Evolutionary conservation across 148 eudicot genomes (phyloP).

Genomic region (Heliamphora exappendiculata): DNA sequence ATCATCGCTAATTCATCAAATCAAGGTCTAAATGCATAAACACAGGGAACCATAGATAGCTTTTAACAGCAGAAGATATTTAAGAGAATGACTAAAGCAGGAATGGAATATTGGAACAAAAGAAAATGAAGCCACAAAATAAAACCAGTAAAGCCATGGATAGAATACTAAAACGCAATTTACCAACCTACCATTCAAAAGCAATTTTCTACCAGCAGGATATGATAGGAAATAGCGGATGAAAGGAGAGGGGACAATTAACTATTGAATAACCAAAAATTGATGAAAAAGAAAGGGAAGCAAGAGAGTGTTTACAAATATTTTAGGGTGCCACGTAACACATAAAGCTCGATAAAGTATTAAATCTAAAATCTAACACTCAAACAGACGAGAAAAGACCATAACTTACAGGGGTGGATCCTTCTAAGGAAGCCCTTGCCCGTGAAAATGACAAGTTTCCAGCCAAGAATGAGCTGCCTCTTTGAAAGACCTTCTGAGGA

Average conservation of each 20-base stretch:
- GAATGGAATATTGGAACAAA: neutral
- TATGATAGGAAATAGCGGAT: neutral
- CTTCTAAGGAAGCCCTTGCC: slow-evolving; percentile 96
- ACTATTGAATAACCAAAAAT: neutral
- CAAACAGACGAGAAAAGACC: neutral
- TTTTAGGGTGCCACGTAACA: neutral
- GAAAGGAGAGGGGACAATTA: neutral
- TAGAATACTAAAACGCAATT: neutral
- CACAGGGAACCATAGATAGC: neutral
- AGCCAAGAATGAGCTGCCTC: slow-evolving; percentile 92
- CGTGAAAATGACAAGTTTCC: slow-evolving; percentile 97
- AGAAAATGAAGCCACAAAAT: neutral
- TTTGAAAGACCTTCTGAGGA: slow-evolving; percentile 74
- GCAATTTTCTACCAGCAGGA: neutral
- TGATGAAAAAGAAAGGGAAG: neutral
- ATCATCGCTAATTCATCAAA: neutral
- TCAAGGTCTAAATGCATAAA: neutral
- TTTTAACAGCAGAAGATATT: neutral
- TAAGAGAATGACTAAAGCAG: neutral
- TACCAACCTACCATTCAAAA: neutral
- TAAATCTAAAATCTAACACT: neutral
- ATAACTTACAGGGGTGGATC: slow-evolving; percentile 75
- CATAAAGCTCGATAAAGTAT: neutral
- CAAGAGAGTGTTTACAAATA: neutral
- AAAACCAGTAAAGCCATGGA: neutral